A percentile compares a stretch with the other conserved stretches of the same genome.
Evolutionary conservation across 2,329 filamentous ascomycete genomes (phyloP).

Genomic region (Calonectria fujianensis): DNA sequence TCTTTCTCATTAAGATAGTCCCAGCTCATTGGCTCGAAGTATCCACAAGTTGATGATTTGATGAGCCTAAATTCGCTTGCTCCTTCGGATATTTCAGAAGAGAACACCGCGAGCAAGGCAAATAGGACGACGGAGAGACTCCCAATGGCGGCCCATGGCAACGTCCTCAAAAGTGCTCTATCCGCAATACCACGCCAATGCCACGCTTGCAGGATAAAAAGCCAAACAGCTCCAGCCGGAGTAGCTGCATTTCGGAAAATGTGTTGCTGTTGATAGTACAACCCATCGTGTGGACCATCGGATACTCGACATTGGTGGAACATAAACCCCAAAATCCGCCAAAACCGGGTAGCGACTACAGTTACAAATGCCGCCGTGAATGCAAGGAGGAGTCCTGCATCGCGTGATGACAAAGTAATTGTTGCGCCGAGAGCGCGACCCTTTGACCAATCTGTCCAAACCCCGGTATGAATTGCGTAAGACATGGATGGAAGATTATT

Average conservation of each 20-base stretch:
- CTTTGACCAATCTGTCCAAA: slow-evolving; percentile 2
- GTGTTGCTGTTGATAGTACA: background rate
- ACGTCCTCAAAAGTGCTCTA: background rate
- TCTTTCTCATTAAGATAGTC: background rate
- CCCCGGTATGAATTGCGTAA: background rate
- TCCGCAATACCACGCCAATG: background rate
- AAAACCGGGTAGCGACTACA: background rate
- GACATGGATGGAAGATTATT: background rate
- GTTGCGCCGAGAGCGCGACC: background rate
- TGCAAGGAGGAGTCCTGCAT: background rate
- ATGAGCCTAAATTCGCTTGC: background rate
- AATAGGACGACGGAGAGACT: background rate
- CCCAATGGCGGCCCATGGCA: background rate
- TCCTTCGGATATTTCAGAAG: background rate
- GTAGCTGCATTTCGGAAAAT: slow-evolving; percentile 1
- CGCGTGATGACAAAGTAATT: background rate
- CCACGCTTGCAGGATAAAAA: background rate
- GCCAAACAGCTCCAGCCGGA: background rate
- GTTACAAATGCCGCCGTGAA: background rate
- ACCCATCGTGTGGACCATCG: background rate
- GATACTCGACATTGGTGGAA: background rate
- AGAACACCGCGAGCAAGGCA: background rate
- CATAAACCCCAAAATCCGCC: background rate
- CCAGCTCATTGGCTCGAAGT: background rate
- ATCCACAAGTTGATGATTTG: background rate